Conservation (phyloP, 2,329 filamentous ascomycete genomes). For the Pseudodiploospora longispora region DNA sequence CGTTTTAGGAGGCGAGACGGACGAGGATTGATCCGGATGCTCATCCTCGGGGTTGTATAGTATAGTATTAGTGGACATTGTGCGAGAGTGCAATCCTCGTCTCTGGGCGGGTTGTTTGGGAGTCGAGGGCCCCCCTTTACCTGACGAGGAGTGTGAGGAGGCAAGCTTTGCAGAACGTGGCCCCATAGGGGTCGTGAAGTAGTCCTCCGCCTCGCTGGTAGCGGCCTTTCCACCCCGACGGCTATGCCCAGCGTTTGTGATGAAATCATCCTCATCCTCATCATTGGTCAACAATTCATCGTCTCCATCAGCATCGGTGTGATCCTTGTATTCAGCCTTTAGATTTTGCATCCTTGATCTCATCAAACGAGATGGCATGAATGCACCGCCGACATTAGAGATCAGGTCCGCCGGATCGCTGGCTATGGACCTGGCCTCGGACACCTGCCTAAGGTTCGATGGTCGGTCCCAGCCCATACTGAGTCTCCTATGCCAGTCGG, state of each 20-base stretch:
- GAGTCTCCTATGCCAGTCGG: slow-evolving; percentile 43
- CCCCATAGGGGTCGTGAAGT: slow-evolving; percentile 46
- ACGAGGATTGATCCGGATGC: slow-evolving; percentile 31
- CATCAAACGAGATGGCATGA: slow-evolving; percentile 20
- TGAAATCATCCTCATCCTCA: slow-evolving; percentile 55
- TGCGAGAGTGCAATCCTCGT: slow-evolving; percentile 55
- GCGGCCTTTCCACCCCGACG: slow-evolving; percentile 17
- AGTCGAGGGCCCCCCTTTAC: slow-evolving; percentile 21
- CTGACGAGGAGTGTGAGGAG: slow-evolving; percentile 26
- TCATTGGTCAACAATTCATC: slow-evolving; percentile 83
- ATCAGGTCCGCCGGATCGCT: slow-evolving; percentile 58
- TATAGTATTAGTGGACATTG: slow-evolving; percentile 74
- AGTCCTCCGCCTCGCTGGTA: slow-evolving; percentile 34
- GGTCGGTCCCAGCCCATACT: slow-evolving; percentile 43
- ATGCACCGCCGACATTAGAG: slow-evolving; percentile 39
- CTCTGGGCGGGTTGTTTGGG: slow-evolving; percentile 25
- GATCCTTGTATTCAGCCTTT: slow-evolving; percentile 40
- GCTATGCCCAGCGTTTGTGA: slow-evolving; percentile 32
- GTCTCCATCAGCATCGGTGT: slow-evolving; percentile 80
- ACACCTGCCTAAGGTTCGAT: slow-evolving; percentile 40
- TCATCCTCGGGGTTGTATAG: slow-evolving; percentile 64
- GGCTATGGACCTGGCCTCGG: slow-evolving; percentile 50
- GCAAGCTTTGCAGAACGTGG: slow-evolving; percentile 30
- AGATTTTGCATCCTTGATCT: slow-evolving; percentile 29
- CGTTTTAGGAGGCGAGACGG: slow-evolving; percentile 31